Base-by-base conservation (phyloP, 2,329 filamentous ascomycete genomes). In the Orbilia quercus region DNA sequence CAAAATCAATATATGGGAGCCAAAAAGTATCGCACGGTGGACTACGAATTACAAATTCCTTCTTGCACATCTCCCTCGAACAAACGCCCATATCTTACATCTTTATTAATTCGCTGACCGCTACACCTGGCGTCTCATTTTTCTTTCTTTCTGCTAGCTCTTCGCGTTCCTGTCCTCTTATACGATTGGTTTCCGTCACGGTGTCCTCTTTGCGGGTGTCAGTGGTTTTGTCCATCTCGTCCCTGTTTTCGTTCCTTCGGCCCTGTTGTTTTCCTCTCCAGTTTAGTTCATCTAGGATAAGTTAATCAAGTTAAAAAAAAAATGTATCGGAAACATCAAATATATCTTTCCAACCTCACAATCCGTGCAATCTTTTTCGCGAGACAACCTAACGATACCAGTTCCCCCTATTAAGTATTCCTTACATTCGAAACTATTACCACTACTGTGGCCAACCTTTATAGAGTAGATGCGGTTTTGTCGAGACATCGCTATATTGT, bases 221-320 rank as follows among this genome's bases (percentile, higher is more conserved):
- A 55, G 55, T 69, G 64, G 55, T 54, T 42, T 55, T 34, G 44
- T 31, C 48, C 31, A 55, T 53, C 64, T 60, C 54, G 34, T 53
- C 55, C 47, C 48, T 50, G 42, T 69, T 53, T 31, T 31, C 28
- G n/a, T 22, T 54, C 23, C 23, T 54, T 25, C 50, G 25, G 62
- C 18, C 51, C 47, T 40, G 62, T 45, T 55, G 28, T 55, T 34
- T 50, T 63, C 25, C 12, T 23, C 31, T 50, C 48, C 38, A 69
- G 64, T 69, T 59, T 45, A 31, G 51, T 59, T 59, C 50, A 67
- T 67, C 53, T 66, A 67, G 38, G 63, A 67, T 55, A 67, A 45
- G 63, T 67, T 67, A 67, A 67, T 67, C 45, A 67, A 67, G 44
- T 51, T 9, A 22, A 42, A 67, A 67, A 67, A 67, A 57, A 55